These are phyloP conservation scores for Metschnikowia anglica DNA, from an alignment of 805 yeast species.

Conservation along the genomic window DNA sequence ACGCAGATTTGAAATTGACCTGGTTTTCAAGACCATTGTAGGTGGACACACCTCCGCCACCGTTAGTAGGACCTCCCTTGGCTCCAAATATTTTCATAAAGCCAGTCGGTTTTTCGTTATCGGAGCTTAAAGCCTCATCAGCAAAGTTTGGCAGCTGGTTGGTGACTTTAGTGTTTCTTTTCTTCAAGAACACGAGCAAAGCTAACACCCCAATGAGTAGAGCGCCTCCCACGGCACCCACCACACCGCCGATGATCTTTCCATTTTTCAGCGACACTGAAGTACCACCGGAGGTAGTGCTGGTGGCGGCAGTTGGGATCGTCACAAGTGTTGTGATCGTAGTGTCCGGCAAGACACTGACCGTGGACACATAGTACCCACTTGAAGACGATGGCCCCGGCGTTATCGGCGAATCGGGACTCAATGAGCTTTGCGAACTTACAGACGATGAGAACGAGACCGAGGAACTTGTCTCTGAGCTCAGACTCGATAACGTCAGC, in stretches of 20 bases:
- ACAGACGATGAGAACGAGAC: not conserved
- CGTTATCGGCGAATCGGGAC: slow-evolving; percentile 3
- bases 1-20: slow-evolving; percentile 20
- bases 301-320: slow-evolving; percentile 34
- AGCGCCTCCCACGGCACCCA: slow-evolving; percentile 48
- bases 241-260: slow-evolving; percentile 44
- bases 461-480: not conserved
- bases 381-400: slow-evolving; percentile 11
- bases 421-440: not conserved
- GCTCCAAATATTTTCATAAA: slow-evolving; percentile 34
- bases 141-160: slow-evolving; percentile 47
- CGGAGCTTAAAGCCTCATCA: slow-evolving; percentile 27
- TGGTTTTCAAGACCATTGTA: slow-evolving; percentile 32
- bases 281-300: slow-evolving; percentile 9
- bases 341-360: slow-evolving; percentile 29
- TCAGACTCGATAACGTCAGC: slow-evolving; percentile 7
- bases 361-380: slow-evolving; percentile 20
- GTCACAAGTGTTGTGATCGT: slow-evolving; percentile 43
- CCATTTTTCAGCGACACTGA: slow-evolving; percentile 19
- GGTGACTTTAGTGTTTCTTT: slow-evolving; percentile 30
- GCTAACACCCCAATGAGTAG: slow-evolving; percentile 40
- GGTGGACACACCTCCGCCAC: slow-evolving; percentile 23
- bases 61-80: slow-evolving; percentile 17
- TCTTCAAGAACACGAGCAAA: slow-evolving; percentile 36
- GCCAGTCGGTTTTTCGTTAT: slow-evolving; percentile 23